Base-by-base conservation (phyloP, 2,329 filamentous ascomycete species). In the Fusarium dlaminii region DNA sequence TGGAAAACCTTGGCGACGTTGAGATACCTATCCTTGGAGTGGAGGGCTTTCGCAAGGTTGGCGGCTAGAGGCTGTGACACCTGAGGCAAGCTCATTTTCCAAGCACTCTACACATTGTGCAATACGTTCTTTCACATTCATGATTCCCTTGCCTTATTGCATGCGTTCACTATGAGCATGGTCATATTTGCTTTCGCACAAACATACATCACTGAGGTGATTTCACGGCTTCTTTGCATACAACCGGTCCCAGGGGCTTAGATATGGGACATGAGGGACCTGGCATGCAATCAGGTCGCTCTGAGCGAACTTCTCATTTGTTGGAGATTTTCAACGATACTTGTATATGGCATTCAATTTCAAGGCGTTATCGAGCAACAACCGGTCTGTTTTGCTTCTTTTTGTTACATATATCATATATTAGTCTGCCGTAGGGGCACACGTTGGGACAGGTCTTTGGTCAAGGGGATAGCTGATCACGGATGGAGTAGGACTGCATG, bases 1-100 rank as follows among this genome's bases (percentile, higher is more conserved):
- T 95, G 15, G 86, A 89, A 5, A 85, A 85, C 1, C 88, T 94
- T 68, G 86, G 84, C 74, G 90, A 91, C 48, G 90, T 96, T 46
- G 93, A 96, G 81, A 83, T 86, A 7, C 85, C 83, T 4, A 76
- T 80, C 24, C 80, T 86, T 7, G 80, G 80, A 20, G 81, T 86
- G 4, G 84, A 86, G 60, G 83, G 83, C 18, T 84, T 86, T 70
- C 83, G 84, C 60, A 83, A 80, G 67, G 70, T 78, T 29, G 79
- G 77, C 48, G 80, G 76, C 29, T 83, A 81, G 63, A 45, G 43
- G 42, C 57, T 39, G 49, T 51, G 34, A 63, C 27, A 70, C 34
- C 29, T 34, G 30, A 46, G 27, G 59, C 57, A 66, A 29, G 51
- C 24, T 40, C 59, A 54, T 32, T 56, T 54, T 49, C 24, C 30